Conservation (phyloP, 352 stramenopile genomes). For the Aphanomyces cochlioides region DNA sequence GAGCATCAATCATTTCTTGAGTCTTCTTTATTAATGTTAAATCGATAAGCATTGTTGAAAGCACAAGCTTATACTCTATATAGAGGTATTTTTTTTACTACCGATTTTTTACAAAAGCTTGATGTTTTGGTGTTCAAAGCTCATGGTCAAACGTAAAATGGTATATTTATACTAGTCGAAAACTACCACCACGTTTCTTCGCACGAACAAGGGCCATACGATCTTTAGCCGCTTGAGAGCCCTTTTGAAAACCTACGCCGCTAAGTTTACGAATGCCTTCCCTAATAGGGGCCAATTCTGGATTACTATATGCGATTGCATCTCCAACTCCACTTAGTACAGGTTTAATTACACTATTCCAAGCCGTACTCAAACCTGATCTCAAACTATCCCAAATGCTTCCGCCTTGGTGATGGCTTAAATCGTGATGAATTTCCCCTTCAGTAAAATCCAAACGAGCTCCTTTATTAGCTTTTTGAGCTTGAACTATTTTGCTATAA, state of each 20-base stretch:
- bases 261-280: background rate
- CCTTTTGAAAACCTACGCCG: slow-evolving; percentile 3
- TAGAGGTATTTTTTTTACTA: no score
- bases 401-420: background rate
- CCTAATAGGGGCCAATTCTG: background rate
- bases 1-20: no score
- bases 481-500: background rate
- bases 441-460: background rate
- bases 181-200: background rate
- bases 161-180: no score
- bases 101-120: no score
- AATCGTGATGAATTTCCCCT: slow-evolving; percentile 6
- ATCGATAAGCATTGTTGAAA: no score
- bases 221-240: background rate
- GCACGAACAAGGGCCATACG: background rate
- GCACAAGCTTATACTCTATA: no score
- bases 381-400: no score
- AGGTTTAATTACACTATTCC: background rate
- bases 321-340: background rate
- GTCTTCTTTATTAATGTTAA: no score
- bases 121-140: no score
- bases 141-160: no score
- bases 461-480: slow-evolving; percentile 7
- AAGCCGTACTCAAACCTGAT: background rate
- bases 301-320: background rate